Percentiles rank a stretch among this genome's conserved stretches.
phyloP scores from a whole-genome alignment of 2,329 filamentous ascomycete species.

The Trichocomaceae sp. region DNA sequence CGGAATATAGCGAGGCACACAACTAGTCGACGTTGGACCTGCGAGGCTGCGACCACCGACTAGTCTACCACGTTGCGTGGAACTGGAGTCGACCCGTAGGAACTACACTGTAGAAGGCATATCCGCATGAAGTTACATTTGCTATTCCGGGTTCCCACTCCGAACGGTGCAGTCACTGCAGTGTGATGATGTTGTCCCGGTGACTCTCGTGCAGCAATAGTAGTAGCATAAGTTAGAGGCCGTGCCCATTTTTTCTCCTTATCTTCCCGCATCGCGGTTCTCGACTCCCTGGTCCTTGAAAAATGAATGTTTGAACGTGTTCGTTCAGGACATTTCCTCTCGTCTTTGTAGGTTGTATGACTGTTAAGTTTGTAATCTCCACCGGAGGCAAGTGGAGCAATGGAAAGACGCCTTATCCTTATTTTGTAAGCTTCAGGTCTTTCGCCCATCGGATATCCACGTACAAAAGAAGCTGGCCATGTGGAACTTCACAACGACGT shows the following conservation, averaged over 20 bases:
- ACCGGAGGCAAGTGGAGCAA: background rate
- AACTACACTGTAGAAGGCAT: background rate
- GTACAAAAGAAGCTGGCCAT: background rate
- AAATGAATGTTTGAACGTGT: background rate
- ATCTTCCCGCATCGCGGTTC: background rate
- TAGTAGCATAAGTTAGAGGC: background rate
- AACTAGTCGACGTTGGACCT: background rate
- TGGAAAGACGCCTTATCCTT: background rate
- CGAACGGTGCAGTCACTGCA: background rate
- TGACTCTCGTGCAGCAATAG: background rate
- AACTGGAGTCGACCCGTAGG: background rate
- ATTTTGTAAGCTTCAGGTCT: background rate
- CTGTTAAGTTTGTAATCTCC: background rate
- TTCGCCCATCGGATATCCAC: background rate
- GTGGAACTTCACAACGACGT: background rate
- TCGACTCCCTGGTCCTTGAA: background rate
- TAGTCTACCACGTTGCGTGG: background rate
- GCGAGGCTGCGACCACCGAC: background rate
- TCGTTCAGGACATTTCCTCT: background rate
- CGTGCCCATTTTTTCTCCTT: background rate
- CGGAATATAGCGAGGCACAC: background rate
- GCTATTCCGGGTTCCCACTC: background rate
- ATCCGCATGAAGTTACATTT: background rate
- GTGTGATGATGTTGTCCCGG: background rate
- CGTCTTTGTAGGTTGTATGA: background rate